Evolutionary conservation across 2,329 filamentous ascomycete genomes (phyloP).

Genomic region (Clonostachys byssicola): DNA sequence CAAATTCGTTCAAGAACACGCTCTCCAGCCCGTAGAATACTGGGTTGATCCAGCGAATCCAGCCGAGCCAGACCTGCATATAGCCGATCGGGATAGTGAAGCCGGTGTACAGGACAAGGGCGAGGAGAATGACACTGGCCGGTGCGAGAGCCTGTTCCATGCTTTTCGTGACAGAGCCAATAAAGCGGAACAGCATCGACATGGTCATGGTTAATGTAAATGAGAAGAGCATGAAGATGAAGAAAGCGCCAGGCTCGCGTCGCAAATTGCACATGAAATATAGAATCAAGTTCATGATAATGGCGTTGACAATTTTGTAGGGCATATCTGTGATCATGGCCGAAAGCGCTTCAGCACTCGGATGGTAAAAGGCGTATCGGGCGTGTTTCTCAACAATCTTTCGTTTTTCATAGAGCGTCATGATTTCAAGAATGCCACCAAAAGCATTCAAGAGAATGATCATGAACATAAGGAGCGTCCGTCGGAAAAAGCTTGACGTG

Average conservation of each 20-base stretch:
- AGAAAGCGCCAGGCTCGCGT: constrained; percentile 37
- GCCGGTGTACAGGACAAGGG: constrained; percentile 37
- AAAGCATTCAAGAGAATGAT: constrained; percentile 46
- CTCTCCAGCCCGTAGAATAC: constrained; percentile 64
- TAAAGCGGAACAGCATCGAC: constrained; percentile 55
- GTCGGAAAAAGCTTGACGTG: constrained; percentile 35
- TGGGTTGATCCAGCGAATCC: constrained; percentile 65
- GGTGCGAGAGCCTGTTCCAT: constrained; percentile 40
- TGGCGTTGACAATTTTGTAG: constrained; percentile 29
- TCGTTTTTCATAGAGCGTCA: constrained; percentile 29
- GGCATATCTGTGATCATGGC: constrained; percentile 36
- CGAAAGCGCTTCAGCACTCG: constrained; percentile 25
- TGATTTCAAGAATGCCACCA: constrained; percentile 22
- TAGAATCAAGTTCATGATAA: constrained; percentile 37
- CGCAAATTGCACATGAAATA: constrained; percentile 45
- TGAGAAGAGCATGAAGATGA: constrained; percentile 38
- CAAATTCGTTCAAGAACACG: constrained; percentile 65
- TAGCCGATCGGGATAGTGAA: constrained; percentile 34
- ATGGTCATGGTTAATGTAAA: constrained; percentile 55
- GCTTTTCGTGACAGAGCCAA: constrained; percentile 44
- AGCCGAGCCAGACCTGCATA: constrained; percentile 64
- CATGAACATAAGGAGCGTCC: constrained; percentile 41
- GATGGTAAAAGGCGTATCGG: constrained; percentile 32
- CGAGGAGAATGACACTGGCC: constrained; percentile 28
- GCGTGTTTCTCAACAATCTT: constrained; percentile 32